These are phyloP conservation scores for Coemansia aciculifera DNA, from an alignment of 192 early-diverging fungal genomes.

Conservation along the genomic window DNA sequence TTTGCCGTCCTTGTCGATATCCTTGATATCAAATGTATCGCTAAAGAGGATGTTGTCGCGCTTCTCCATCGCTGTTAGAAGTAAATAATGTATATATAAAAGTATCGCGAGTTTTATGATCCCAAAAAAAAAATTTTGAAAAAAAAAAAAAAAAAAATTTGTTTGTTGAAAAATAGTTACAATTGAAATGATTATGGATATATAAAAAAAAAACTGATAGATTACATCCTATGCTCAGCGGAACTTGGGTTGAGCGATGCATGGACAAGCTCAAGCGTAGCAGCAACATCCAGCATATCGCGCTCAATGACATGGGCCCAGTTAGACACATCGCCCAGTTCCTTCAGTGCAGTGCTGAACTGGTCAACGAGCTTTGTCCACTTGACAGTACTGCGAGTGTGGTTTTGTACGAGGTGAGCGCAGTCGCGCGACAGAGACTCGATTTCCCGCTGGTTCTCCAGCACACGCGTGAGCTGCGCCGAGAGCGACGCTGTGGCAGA, in stretches of 20 bases:
- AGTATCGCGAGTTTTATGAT: not conserved
- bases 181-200: not conserved
- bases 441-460: conserved; percentile 46
- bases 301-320: conserved; percentile 83
- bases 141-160: not conserved
- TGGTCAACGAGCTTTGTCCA: conserved; percentile 76
- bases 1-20: conserved; percentile 87
- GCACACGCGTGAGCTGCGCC: conserved; percentile 23
- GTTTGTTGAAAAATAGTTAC: not conserved
- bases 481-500: conserved; percentile 40
- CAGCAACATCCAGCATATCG: conserved; percentile 76
- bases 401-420: conserved; percentile 41
- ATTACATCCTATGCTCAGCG: not conserved
- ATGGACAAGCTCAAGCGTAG: conserved; percentile 61
- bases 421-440: conserved; percentile 43
- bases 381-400: conserved; percentile 60
- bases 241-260: conserved; percentile 34
- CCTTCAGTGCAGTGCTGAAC: conserved; percentile 79
- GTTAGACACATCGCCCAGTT: conserved; percentile 84
- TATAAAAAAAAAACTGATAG: too few species aligned
- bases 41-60: conserved; percentile 82
- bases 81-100: not conserved
- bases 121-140: not conserved
- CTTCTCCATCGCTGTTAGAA: conserved; percentile 48
- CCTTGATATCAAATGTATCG: conserved; percentile 87